Conservation (phyloP, 352 stramenopile genomes). For the Elongisporangium senticosum region DNA sequence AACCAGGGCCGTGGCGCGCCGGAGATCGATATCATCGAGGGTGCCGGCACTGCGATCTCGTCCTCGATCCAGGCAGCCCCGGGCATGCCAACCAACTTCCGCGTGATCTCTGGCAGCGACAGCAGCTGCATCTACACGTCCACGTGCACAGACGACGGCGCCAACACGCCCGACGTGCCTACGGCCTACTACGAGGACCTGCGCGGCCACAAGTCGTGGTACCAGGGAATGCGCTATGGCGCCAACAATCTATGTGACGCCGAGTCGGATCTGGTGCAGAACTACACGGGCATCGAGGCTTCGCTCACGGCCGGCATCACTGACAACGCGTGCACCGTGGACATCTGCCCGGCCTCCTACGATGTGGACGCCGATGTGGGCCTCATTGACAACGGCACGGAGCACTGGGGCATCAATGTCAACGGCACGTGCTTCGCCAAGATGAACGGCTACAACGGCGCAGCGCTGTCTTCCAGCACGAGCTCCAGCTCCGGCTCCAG, state of each 20-base stretch:
- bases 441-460: slow-evolving; percentile 22
- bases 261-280: slow-evolving; percentile 3
- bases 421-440: slow-evolving; percentile 39
- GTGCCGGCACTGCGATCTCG: slow-evolving; percentile 61
- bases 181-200: slow-evolving; percentile 24
- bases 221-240: slow-evolving; percentile 52
- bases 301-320: no score
- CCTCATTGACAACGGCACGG: no score
- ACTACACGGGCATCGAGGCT: slow-evolving; percentile 14
- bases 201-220: slow-evolving; percentile 34
- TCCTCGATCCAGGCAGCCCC: slow-evolving; percentile 86
- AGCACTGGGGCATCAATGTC: no score
- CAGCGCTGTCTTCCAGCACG: slow-evolving; percentile 2
- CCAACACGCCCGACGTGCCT: slow-evolving; percentile 45
- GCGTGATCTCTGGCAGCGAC: slow-evolving; percentile 27
- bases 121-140: slow-evolving; percentile 35
- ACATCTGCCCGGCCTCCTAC: no score
- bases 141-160: slow-evolving; percentile 30
- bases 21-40: slow-evolving; percentile 94
- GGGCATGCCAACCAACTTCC: slow-evolving; percentile 52
- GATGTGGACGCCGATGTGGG: no score
- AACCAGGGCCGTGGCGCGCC: slow-evolving; percentile 84
- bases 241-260: slow-evolving; percentile 29
- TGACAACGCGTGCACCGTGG: no score
- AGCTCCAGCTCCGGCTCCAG: slow-evolving; percentile 46